Base-by-base conservation (phyloP, 1,284 basidiomycete species). In the Irpex rosettiformis region DNA sequence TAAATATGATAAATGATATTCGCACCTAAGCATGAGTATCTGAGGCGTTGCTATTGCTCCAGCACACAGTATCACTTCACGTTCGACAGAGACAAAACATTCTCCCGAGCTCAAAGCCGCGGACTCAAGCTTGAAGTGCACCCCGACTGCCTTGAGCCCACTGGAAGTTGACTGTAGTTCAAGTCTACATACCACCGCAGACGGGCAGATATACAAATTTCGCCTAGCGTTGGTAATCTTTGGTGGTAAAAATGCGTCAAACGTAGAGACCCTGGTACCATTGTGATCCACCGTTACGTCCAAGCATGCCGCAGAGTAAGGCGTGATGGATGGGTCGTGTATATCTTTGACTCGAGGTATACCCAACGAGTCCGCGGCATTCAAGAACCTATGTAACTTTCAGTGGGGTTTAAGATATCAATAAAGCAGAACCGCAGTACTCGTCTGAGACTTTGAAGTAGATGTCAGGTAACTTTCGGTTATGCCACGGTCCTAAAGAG, bases 141-240 rank as follows among this genome's bases (percentile, higher is more conserved):
- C 57, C 16, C 57, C 57, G 5, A 28, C 48, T 13, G 52, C 56
- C 22, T 18, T 29, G 13, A 40, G 16, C 6, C 43, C 56, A n/a
- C 22, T 22, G 1, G 13, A 49, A 18, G 29, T 40, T 6, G 25
- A 29, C 42, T 53, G 40, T 1, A 60, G 16, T 7, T 58, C 57
- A n/a, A 64, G 54, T n/a, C 37, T 56, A 10, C 30, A 37, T 13
- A 61, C 61, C 13, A 59, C 27, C 0, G 59, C n/a, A 13, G 48
- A 51, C 0, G 58, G 54, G 27, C 63, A 64, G 6, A 64, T 42
- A 27, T 59, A 61, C 5, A 64, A 40, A 22, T 49, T 55, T 30
- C 21, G n/a, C 37, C 33, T 47, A 8, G 42, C 24, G 6, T n/a
- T 25, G 51, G 43, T 30, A 13, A 64, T 10, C 21, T 45, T 49